These are phyloP conservation scores for Helichrysum umbraculigerum DNA, from an alignment of 129 eudicot species.

Conservation along the genomic window DNA sequence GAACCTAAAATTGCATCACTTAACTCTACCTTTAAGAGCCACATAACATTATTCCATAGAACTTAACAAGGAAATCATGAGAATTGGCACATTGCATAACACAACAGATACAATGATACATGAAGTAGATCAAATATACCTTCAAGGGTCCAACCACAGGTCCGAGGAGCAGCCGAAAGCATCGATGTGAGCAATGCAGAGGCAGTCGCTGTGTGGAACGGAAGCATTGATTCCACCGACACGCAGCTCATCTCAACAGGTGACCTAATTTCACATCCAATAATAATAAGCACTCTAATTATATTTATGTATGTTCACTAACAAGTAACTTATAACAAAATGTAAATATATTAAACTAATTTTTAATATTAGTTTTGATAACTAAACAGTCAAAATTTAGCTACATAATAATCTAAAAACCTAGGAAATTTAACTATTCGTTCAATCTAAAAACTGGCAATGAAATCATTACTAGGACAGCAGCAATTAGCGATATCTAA, in stretches of 20 bases:
- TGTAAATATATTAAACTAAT: background rate
- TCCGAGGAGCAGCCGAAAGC: slow-evolving; percentile 71
- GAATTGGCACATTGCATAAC: slow-evolving; percentile 3
- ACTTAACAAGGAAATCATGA: background rate
- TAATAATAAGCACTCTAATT: background rate
- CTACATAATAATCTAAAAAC: background rate
- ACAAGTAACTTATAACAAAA: background rate
- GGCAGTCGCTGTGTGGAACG: slow-evolving; percentile 86
- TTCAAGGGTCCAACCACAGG: slow-evolving; percentile 70
- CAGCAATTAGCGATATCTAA: background rate
- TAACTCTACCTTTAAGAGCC: background rate
- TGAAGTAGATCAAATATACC: slow-evolving; percentile 38
- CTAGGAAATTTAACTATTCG: background rate
- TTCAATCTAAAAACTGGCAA: too few relatives aligned
- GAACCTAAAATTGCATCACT: background rate
- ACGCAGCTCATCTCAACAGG: slow-evolving; percentile 76
- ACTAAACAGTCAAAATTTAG: background rate
- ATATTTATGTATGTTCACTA: background rate
- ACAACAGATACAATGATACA: background rate
- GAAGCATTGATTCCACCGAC: slow-evolving; percentile 60
- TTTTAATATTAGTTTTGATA: background rate
- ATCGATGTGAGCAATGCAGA: slow-evolving; percentile 89
- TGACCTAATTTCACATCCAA: slow-evolving; percentile 45
- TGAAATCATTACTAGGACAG: too few relatives aligned
- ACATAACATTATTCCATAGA: background rate